Evolutionary conservation across 192 early-diverging fungal species (phyloP).

Genomic region (Coemansia sp.): DNA sequence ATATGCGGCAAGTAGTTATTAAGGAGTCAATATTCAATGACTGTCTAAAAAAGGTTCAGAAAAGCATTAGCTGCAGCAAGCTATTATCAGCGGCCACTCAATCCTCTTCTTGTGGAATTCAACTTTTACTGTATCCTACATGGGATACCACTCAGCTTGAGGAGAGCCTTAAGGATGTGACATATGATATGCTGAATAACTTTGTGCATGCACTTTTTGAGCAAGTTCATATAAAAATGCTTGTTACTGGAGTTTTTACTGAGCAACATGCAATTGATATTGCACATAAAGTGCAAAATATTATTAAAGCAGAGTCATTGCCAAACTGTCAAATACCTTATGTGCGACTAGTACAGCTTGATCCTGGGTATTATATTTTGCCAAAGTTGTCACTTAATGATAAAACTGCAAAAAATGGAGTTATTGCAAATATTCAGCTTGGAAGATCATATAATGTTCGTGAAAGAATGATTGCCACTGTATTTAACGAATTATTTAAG

Average conservation of each 20-base stretch:
- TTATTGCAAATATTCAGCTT: constrained; percentile 73
- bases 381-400: constrained; percentile 58
- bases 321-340: constrained; percentile 12
- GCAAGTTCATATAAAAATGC: constrained; percentile 66
- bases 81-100: no score
- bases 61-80: no score
- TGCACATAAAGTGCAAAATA: constrained; percentile 54
- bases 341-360: neutral
- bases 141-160: constrained; percentile 18
- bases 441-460: constrained; percentile 62
- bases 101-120: no score
- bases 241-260: constrained; percentile 84
- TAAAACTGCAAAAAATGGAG: constrained; percentile 76
- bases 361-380: constrained; percentile 27
- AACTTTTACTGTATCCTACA: no score
- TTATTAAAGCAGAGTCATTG: constrained; percentile 58
- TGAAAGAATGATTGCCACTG: constrained; percentile 61
- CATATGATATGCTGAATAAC: constrained; percentile 62
- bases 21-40: constrained; percentile 19
- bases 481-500: constrained; percentile 73
- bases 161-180: constrained; percentile 70
- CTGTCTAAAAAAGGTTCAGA: no score
- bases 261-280: no score
- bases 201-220: constrained; percentile 69
- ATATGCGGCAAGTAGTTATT: constrained; percentile 60